phyloP scores from a whole-genome alignment of 176 grass and related monocot genomes.

The Musa acuminata region DNA sequence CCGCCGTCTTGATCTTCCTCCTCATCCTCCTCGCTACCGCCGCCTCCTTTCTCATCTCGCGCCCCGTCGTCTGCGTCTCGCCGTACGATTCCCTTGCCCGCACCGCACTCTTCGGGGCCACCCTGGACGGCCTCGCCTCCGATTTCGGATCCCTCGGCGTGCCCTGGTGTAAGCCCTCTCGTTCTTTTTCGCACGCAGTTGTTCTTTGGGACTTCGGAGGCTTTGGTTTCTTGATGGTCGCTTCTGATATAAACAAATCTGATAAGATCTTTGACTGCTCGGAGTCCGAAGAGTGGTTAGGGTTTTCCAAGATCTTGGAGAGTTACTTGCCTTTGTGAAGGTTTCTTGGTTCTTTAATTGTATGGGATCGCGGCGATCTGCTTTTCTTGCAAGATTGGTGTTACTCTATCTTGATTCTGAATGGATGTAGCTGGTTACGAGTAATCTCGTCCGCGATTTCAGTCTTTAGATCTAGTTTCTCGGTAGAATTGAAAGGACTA shows the following conservation, averaged over 20 bases:
- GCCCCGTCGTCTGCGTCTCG: conserved; percentile 34
- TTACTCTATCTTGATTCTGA: not conserved
- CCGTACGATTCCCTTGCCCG: conserved; percentile 28
- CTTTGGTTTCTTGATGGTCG: not conserved
- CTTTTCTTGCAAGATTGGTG: not conserved
- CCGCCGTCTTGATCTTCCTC: conserved; percentile 31
- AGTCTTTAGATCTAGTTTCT: not conserved
- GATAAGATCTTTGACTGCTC: not conserved
- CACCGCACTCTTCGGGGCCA: conserved; percentile 19
- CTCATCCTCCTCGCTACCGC: conserved; percentile 32
- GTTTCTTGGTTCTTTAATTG: not conserved
- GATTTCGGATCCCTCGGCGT: conserved; percentile 90
- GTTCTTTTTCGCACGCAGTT: not conserved
- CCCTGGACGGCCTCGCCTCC: conserved; percentile 46
- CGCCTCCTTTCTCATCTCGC: conserved; percentile 32
- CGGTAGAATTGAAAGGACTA: not conserved
- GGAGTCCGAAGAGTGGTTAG: not conserved
- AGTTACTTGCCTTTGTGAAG: not conserved
- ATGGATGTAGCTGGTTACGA: not conserved
- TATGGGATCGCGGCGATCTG: not conserved
- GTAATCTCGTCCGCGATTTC: not conserved
- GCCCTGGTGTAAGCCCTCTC: conserved; percentile 66
- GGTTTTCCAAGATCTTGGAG: not conserved
- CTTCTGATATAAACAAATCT: not conserved
- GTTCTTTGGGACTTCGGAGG: not conserved